These are phyloP conservation scores for Knufia fluminis DNA, from an alignment of 2,329 filamentous ascomycete genomes.

Conservation along the genomic window DNA sequence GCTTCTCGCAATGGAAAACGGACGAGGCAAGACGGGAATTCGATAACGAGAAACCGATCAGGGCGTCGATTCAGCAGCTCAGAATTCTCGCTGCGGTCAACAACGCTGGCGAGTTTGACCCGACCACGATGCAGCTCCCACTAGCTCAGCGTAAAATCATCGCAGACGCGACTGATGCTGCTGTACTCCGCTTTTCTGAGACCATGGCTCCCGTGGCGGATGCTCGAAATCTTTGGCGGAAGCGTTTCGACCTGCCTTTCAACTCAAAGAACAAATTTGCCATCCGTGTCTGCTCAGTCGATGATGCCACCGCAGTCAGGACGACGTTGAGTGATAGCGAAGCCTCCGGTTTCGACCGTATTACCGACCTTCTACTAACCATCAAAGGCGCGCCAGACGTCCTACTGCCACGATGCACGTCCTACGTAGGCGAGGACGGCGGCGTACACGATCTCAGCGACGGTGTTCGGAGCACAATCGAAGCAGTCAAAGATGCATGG, in stretches of 20 bases:
- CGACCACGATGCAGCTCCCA: constrained; percentile 50
- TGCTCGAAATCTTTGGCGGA: constrained; percentile 54
- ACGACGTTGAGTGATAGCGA: constrained; percentile 25
- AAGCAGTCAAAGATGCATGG: constrained; percentile 57
- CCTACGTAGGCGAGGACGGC: constrained; percentile 49
- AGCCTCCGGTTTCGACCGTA: constrained; percentile 26
- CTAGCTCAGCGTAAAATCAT: constrained; percentile 55
- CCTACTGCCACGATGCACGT: constrained; percentile 54
- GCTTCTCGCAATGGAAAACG: constrained; percentile 41
- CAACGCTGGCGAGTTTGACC: constrained; percentile 68
- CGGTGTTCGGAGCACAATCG: constrained; percentile 39
- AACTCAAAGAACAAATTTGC: constrained; percentile 82
- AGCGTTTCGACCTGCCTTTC: constrained; percentile 60
- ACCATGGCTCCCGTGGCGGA: constrained; percentile 51
- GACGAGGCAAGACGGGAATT: constrained; percentile 40
- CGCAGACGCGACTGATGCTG: constrained; percentile 68
- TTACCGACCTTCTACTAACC: constrained; percentile 44
- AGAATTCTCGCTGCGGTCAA: constrained; percentile 56
- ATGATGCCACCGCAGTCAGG: constrained; percentile 13
- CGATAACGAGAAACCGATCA: constrained; percentile 17
- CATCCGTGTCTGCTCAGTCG: constrained; percentile 50
- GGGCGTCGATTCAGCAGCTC: constrained; percentile 47
- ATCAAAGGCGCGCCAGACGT: constrained; percentile 74
- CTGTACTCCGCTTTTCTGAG: constrained; percentile 63
- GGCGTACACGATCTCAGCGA: constrained; percentile 42